Percentiles rank a stretch among this genome's conserved stretches.
Evolutionary conservation across 2,329 filamentous ascomycete genomes (phyloP).

Genomic region (Dendrostoma leiphaemia): DNA sequence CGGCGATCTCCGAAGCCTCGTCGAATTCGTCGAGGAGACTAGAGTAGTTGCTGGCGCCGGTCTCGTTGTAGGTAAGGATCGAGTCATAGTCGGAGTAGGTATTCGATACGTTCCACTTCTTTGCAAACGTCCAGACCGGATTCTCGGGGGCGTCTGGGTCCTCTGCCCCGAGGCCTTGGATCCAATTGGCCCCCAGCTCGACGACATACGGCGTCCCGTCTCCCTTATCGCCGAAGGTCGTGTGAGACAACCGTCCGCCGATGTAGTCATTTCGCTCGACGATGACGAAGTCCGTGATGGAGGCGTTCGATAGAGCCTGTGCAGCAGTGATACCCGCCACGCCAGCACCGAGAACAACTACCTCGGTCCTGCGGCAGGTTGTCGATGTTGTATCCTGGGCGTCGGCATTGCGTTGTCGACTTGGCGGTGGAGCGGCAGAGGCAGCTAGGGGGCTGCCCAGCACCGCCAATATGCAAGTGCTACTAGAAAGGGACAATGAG

Average conservation of each 20-base stretch:
- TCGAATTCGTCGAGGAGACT: slow-evolving; percentile 50
- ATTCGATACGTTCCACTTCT: slow-evolving; percentile 57
- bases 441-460: background rate
- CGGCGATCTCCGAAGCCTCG: slow-evolving; percentile 40
- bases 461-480: background rate
- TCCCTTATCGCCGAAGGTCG: slow-evolving; percentile 49
- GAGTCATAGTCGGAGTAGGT: slow-evolving; percentile 57
- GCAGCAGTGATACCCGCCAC: slow-evolving; percentile 63
- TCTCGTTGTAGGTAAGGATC: slow-evolving; percentile 60
- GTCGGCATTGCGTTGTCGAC: background rate
- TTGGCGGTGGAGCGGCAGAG: slow-evolving; percentile 2
- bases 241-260: slow-evolving; percentile 60
- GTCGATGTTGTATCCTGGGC: too few relatives aligned
- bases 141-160: slow-evolving; percentile 45
- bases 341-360: slow-evolving; percentile 53
- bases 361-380: slow-evolving; percentile 33
- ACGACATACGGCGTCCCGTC: slow-evolving; percentile 55
- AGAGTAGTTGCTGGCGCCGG: slow-evolving; percentile 50
- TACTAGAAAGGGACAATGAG: background rate
- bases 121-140: slow-evolving; percentile 60
- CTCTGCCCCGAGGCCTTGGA: slow-evolving; percentile 29
- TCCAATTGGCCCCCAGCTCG: slow-evolving; percentile 69
- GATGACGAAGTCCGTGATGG: slow-evolving; percentile 62
- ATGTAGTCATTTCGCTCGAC: slow-evolving; percentile 62
- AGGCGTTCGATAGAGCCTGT: slow-evolving; percentile 60